phyloP scores from a whole-genome alignment of 164 flowering plant genomes.

The Chloranthus sessilifolius region DNA sequence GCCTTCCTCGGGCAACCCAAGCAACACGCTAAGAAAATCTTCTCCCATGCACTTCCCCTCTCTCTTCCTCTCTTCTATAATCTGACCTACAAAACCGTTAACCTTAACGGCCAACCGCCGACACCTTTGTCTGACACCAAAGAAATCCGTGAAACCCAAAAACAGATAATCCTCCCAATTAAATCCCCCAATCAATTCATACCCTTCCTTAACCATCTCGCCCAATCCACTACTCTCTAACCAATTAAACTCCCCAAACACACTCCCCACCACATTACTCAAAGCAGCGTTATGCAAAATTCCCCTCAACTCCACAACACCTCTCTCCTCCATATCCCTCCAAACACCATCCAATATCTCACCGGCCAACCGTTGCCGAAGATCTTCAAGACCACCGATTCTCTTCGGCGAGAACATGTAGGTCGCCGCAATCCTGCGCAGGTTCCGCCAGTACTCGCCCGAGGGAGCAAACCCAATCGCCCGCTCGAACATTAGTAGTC shows the following conservation, averaged over 20 bases:
- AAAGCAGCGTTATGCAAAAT: constrained; percentile 49
- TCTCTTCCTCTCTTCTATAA: constrained; percentile 44
- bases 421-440: constrained; percentile 50
- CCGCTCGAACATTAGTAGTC: constrained; percentile 69
- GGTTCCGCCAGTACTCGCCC: constrained; percentile 67
- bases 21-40: constrained; percentile 65
- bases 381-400: constrained; percentile 36
- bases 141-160: constrained; percentile 53
- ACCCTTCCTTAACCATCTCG: constrained; percentile 70
- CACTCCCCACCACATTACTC: constrained; percentile 56
- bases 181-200: constrained; percentile 52
- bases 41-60: constrained; percentile 20
- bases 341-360: constrained; percentile 34
- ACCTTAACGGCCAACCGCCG: constrained; percentile 44
- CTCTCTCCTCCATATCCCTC: constrained; percentile 36
- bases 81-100: constrained; percentile 30
- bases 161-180: constrained; percentile 72
- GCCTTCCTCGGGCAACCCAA: constrained; percentile 57
- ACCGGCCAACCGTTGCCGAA: constrained; percentile 23
- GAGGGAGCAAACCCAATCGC: constrained; percentile 91
- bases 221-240: constrained; percentile 20
- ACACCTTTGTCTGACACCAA: constrained; percentile 73
- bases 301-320: constrained; percentile 49
- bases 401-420: constrained; percentile 72
- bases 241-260: constrained; percentile 58